Conservation (phyloP, 352 stramenopile species). For the Ochromonadaceae sp. region DNA sequence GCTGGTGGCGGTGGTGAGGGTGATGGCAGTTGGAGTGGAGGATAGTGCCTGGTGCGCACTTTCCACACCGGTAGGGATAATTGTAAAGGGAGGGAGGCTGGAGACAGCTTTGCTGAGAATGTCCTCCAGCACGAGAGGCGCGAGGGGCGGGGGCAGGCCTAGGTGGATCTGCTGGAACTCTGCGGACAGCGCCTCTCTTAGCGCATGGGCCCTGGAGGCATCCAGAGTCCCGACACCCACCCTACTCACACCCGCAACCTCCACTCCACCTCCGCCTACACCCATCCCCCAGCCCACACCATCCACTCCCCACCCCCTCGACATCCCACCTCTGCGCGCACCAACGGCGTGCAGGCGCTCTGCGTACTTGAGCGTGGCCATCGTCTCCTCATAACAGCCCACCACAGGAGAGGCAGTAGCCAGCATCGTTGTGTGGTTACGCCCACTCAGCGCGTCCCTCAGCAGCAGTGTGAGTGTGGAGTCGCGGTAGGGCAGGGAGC, state of each 20-base stretch:
- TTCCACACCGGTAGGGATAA: too few species aligned
- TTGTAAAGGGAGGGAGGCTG: too few species aligned
- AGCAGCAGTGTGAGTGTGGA: slow-evolving; percentile 58
- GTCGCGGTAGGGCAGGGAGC: slow-evolving; percentile 71
- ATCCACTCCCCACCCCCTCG: not conserved
- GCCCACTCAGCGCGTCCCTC: slow-evolving; percentile 36
- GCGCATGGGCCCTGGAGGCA: too few species aligned
- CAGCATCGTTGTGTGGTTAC: slow-evolving; percentile 37
- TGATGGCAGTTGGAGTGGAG: too few species aligned
- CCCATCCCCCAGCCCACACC: not conserved
- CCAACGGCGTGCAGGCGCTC: slow-evolving; percentile 13
- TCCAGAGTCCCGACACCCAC: too few species aligned
- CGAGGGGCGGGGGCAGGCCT: too few species aligned
- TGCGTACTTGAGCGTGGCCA: slow-evolving; percentile 38
- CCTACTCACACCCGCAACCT: not conserved
- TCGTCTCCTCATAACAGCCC: slow-evolving; percentile 34
- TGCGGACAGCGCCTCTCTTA: not conserved
- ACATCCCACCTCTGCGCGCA: not conserved
- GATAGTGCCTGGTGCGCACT: too few species aligned
- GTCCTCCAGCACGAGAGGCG: too few species aligned
- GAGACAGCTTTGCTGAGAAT: too few species aligned
- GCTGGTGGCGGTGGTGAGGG: too few species aligned
- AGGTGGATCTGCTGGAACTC: not conserved
- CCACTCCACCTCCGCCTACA: not conserved
- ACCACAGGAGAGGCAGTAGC: slow-evolving; percentile 32